Evolutionary conservation across 2,329 filamentous ascomycete genomes (phyloP).

Genomic region (Sphaerostilbella broomeana): DNA sequence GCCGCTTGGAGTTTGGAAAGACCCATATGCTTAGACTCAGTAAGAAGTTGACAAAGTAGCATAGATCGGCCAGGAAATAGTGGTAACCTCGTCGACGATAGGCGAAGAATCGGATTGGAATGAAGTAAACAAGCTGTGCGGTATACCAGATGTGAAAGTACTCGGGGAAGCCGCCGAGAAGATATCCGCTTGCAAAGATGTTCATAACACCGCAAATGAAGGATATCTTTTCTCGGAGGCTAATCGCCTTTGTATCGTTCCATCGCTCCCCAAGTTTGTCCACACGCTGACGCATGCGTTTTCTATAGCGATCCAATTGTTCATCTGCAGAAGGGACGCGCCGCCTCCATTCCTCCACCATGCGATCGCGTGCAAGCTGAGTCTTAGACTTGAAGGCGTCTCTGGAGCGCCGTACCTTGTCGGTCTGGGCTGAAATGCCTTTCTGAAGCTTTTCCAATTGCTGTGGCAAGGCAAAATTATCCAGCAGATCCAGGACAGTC

Average conservation of each 20-base stretch:
- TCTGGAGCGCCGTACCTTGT: constrained; percentile 76
- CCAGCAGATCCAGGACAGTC: constrained; percentile 85
- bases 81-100: constrained; percentile 91
- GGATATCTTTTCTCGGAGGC: constrained; percentile 83
- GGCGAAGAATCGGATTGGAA: constrained; percentile 89
- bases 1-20: constrained; percentile 81
- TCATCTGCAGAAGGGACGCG: constrained; percentile 83
- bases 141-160: constrained; percentile 94
- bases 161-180: constrained; percentile 79
- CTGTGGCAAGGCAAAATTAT: constrained; percentile 86
- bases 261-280: constrained; percentile 78
- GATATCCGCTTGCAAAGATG: constrained; percentile 91
- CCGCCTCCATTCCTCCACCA: constrained; percentile 88
- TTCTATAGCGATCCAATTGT: constrained; percentile 83
- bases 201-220: constrained; percentile 97
- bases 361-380: constrained; percentile 73
- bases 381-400: constrained; percentile 73
- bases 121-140: constrained; percentile 81
- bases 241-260: constrained; percentile 86
- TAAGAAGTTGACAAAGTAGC: constrained; percentile 95
- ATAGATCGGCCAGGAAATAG: constrained; percentile 95
- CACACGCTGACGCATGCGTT: constrained; percentile 81
- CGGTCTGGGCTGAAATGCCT: constrained; percentile 72
- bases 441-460: constrained; percentile 86
- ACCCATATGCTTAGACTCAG: constrained; percentile 78